These are phyloP conservation scores for Morella rubra DNA, from an alignment of 306 rosid species.

Conservation along the genomic window DNA sequence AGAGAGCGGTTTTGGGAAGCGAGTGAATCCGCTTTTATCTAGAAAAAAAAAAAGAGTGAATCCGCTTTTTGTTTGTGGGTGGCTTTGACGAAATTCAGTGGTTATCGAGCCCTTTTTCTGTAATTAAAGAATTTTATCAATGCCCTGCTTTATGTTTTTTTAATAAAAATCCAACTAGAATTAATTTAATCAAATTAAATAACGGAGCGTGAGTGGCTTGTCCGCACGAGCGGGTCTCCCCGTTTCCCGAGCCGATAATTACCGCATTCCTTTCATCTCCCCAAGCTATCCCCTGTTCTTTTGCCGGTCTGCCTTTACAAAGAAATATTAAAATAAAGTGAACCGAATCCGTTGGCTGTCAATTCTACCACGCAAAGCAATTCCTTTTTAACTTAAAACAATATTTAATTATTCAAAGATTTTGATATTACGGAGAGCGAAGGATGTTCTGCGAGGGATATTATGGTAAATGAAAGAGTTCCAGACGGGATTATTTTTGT, in stretches of 20 bases:
- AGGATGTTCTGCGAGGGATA: slow-evolving; percentile 7
- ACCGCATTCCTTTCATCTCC: neutral
- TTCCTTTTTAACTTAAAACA: no score
- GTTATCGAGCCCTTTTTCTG: slow-evolving; percentile 45
- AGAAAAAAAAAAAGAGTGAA: no score
- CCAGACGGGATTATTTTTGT: slow-evolving; percentile 6
- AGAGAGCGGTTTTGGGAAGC: slow-evolving; percentile 52
- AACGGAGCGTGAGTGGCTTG: slow-evolving; percentile 47
- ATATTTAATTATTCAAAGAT: no score
- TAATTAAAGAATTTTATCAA: slow-evolving; percentile 37
- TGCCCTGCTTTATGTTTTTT: slow-evolving; percentile 23
- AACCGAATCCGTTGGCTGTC: no score
- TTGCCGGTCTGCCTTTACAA: no score
- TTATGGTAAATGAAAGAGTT: slow-evolving; percentile 1
- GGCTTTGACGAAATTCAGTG: slow-evolving; percentile 34
- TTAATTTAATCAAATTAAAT: slow-evolving; percentile 2
- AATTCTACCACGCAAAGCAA: no score
- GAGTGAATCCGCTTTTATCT: slow-evolving; percentile 45
- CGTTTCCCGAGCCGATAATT: slow-evolving; percentile 47
- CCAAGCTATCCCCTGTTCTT: neutral
- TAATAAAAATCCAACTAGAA: neutral
- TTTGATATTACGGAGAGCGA: no score
- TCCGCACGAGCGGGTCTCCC: slow-evolving; percentile 76
- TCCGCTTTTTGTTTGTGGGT: slow-evolving; percentile 30
- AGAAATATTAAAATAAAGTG: no score